Conservation (phyloP, 306 rosid species). For the Acacia confusa region DNA sequence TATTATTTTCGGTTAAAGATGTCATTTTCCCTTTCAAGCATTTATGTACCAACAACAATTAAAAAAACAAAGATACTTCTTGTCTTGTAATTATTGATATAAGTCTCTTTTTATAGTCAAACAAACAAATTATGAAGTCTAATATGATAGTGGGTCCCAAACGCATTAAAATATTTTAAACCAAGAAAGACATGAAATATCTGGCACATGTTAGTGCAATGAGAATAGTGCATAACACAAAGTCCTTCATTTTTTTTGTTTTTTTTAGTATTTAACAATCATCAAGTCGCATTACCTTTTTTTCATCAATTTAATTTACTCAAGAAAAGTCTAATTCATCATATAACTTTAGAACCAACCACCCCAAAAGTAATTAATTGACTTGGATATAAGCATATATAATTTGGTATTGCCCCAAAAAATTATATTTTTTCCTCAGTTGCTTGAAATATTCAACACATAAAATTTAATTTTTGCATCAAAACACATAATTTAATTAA, state of each 20-base stretch:
- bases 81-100: not conserved
- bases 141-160: conserved; percentile 13
- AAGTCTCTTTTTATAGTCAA: not conserved
- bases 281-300: no score
- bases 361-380: not conserved
- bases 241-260: no score
- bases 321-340: not conserved
- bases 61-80: not conserved
- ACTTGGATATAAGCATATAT: not conserved
- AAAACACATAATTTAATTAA: no score
- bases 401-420: no score
- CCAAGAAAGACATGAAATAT: not conserved
- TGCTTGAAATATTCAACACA: no score
- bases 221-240: no score
- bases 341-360: not conserved
- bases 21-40: not conserved
- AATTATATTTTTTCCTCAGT: no score
- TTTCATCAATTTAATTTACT: no score
- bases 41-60: not conserved
- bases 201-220: not conserved
- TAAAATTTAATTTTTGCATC: no score
- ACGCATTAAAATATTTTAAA: not conserved
- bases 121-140: not conserved
- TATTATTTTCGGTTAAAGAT: no score
- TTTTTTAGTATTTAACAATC: no score